Evolutionary conservation across 176 grass and related monocot species (phyloP), one percentile per base, ranked within the genome.

Genomic region (Oryza australiensis): DNA sequence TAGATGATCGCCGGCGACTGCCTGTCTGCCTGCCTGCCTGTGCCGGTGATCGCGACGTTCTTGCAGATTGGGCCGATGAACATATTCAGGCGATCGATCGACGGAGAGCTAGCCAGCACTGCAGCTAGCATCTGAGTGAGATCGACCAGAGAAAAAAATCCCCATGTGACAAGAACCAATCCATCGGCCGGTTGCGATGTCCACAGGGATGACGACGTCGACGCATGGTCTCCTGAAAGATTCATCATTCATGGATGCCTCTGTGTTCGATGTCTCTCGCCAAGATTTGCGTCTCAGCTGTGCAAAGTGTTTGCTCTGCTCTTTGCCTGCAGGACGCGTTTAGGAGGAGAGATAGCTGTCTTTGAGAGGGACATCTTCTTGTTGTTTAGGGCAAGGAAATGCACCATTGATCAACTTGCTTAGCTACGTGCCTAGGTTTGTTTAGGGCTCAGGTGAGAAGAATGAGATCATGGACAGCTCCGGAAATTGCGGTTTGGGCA

Each of bases 331-430:
- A 42, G 27, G 78, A 87, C 85, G 85, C 28, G 85, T 82, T 28
- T 30, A n/a, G 26, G 9, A 41, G 20, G 3, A 64, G 67, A 28
- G 1, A 55, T 55, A 74, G 85, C 70, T 74, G 60, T 75, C 46
- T 4, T 63, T 12, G 82, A 80, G 63, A 41, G 70, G 62, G 82
- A 89, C 30, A 62, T 42, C 24, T 84, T 74, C 81, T 62, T 28
- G 12, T 75, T 70, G 64, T 84, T 80, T 84, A 80, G 51, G 35
- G 40, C 53, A n/a, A n/a, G 26, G 65, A 27, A 55, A 16, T 4
- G 46, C 13, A 49, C 26, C n/a, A n/a, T n/a, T n/a, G 51, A 63
- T 37, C 27, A 11, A 3, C 51, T 64, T 24, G 65, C 14, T 46
- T 65, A 74, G 41, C 16, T 40, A 16, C 46, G 46, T 49, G 46